phyloP scores from a whole-genome alignment of 2,329 filamentous ascomycete genomes.

The Penicillium sp. region DNA sequence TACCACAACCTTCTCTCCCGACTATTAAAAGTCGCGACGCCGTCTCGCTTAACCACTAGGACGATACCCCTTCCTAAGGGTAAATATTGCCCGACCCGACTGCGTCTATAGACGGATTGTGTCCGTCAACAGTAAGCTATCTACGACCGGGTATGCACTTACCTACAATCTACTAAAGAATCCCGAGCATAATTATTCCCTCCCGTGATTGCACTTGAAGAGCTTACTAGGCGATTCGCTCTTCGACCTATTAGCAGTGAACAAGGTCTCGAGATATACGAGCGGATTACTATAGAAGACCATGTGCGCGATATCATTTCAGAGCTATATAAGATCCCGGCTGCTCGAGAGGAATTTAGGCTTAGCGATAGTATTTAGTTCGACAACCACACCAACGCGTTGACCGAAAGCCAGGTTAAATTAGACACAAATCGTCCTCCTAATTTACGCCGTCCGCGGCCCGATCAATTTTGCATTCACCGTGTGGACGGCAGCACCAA shows the following conservation, averaged over 20 bases:
- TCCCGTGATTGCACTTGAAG: constrained; percentile 26
- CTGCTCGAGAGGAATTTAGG: too few species aligned
- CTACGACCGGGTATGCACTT: constrained; percentile 23
- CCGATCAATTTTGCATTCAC: too few species aligned
- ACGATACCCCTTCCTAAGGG: constrained; percentile 25
- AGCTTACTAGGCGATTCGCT: constrained; percentile 20
- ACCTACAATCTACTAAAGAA: constrained; percentile 12
- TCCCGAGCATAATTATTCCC: constrained; percentile 24
- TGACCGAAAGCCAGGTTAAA: too few species aligned
- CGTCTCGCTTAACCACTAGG: constrained; percentile 28
- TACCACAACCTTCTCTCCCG: too few species aligned
- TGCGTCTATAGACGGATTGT: constrained; percentile 29
- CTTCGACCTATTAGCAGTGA: constrained; percentile 29
- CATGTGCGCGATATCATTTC: too few species aligned
- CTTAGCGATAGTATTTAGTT: too few species aligned
- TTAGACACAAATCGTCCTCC: too few species aligned
- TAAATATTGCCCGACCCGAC: constrained; percentile 30
- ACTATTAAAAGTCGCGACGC: too few species aligned
- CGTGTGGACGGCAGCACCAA: too few species aligned
- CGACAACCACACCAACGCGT: too few species aligned
- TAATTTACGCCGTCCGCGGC: too few species aligned
- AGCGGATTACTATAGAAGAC: constrained; percentile 8
- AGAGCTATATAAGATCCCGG: too few species aligned
- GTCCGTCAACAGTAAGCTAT: constrained; percentile 21
- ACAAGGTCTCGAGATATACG: constrained; percentile 29